These are phyloP conservation scores for Phytophthora multivora DNA, from an alignment of 352 stramenopile species.

Conservation along the genomic window DNA sequence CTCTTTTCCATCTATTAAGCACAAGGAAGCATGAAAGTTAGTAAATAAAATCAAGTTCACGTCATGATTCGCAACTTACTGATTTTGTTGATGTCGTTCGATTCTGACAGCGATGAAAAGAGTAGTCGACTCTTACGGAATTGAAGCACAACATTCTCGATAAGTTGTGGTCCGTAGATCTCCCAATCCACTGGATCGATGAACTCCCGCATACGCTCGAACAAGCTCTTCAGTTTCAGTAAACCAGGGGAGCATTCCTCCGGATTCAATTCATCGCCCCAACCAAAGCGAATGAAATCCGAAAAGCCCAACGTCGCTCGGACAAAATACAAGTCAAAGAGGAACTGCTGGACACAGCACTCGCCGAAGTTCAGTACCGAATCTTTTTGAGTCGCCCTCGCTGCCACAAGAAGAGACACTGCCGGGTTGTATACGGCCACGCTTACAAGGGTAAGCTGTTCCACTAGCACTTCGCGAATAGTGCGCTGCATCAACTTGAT, in stretches of 20 bases:
- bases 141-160: constrained; percentile 87
- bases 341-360: constrained; percentile 83
- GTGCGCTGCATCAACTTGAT: constrained; percentile 64
- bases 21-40: constrained; percentile 22
- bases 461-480: constrained; percentile 72
- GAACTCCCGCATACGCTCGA: constrained; percentile 83
- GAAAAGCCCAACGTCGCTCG: constrained; percentile 83
- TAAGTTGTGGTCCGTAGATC: constrained; percentile 85
- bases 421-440: constrained; percentile 73
- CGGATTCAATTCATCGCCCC: constrained; percentile 78
- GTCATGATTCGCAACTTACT: constrained; percentile 44
- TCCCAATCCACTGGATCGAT: constrained; percentile 90
- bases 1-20: constrained; percentile 66
- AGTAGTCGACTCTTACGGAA: constrained; percentile 85
- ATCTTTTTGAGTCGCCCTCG: constrained; percentile 51
- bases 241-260: constrained; percentile 60
- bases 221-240: constrained; percentile 60
- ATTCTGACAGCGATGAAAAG: constrained; percentile 85
- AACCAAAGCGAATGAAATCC: constrained; percentile 89
- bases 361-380: constrained; percentile 83
- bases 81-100: constrained; percentile 86
- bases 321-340: constrained; percentile 92
- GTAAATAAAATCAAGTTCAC: not conserved
- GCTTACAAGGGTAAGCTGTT: constrained; percentile 80
- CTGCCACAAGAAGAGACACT: constrained; percentile 59